These are phyloP conservation scores for Ceratocystis colombiana DNA, from an alignment of 2,329 filamentous ascomycete species.

Conservation along the genomic window DNA sequence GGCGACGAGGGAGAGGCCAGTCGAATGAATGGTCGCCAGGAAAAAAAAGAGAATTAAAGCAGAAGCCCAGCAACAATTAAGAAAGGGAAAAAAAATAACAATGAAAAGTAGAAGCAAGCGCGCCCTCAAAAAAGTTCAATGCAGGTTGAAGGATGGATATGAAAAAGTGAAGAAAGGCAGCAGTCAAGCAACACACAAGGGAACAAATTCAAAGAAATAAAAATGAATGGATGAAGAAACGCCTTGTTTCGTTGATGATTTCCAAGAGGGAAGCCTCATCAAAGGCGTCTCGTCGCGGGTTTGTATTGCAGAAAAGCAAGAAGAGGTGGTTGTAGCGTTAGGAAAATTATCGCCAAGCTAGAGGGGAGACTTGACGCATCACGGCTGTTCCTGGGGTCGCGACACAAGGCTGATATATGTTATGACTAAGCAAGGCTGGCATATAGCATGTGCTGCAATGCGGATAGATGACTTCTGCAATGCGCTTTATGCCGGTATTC, in stretches of 20 bases:
- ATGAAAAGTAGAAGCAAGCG: constrained; percentile 19
- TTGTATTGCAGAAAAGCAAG: constrained; percentile 8
- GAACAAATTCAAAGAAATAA: constrained; percentile 14
- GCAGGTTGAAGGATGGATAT: constrained; percentile 18
- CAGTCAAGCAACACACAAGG: not conserved
- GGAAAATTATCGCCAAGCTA: constrained; percentile 12
- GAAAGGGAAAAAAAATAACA: not conserved
- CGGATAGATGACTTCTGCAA: too few species aligned
- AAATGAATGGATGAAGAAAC: constrained; percentile 21
- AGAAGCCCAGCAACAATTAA: constrained; percentile 11
- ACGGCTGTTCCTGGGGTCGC: constrained; percentile 8
- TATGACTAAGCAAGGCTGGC: constrained; percentile 25
- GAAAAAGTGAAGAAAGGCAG: constrained; percentile 3
- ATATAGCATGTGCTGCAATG: not conserved
- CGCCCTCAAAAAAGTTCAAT: constrained; percentile 15
- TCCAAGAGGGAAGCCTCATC: constrained; percentile 1
- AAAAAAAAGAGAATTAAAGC: constrained; percentile 7
- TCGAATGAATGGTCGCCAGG: not conserved
- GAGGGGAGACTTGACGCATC: constrained; percentile 5
- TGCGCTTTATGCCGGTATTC: not conserved
- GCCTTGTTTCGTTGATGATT: constrained; percentile 10
- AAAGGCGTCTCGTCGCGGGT: constrained; percentile 19
- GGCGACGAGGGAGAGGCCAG: not conserved
- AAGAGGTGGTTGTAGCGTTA: not conserved
- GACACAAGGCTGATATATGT: constrained; percentile 20